Percentiles rank a stretch among this genome's conserved stretches.
These are phyloP conservation scores for Scleromitrula shiraiana DNA, from an alignment of 2,329 filamentous ascomycete species.

Conservation along the genomic window DNA sequence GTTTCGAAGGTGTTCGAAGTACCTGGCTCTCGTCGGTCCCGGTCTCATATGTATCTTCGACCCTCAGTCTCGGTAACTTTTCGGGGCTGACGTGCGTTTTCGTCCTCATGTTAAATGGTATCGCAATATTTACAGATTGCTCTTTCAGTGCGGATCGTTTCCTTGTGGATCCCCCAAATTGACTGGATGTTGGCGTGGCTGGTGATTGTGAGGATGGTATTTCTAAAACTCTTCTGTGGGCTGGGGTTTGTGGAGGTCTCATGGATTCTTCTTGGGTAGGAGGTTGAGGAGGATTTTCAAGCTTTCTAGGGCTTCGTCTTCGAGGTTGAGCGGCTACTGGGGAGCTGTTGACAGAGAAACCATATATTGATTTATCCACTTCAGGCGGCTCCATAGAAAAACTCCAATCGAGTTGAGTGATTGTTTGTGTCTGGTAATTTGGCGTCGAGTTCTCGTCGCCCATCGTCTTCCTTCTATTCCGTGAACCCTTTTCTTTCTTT, in stretches of 20 bases:
- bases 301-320: constrained; percentile 1
- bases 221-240: constrained; percentile 15
- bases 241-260: constrained; percentile 24
- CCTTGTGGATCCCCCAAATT: constrained; percentile 13
- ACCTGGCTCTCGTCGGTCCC: constrained; percentile 16
- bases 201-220: constrained; percentile 31
- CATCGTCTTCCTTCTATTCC: constrained; percentile 20
- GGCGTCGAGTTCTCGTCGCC: constrained; percentile 15
- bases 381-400: constrained; percentile 3
- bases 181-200: constrained; percentile 23
- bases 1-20: constrained; percentile 17
- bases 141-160: constrained; percentile 18
- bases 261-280: constrained; percentile 12
- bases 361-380: constrained; percentile 15
- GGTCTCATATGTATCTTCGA: constrained; percentile 24
- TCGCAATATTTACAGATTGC: constrained; percentile 20
- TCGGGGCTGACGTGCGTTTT: constrained; percentile 11
- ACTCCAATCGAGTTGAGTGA: constrained; percentile 23
- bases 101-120: constrained; percentile 16
- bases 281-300: neutral
- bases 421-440: constrained; percentile 24
- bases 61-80: constrained; percentile 18
- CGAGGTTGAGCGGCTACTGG: neutral
- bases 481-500: neutral
- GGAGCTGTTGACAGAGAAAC: constrained; percentile 17